Evolutionary conservation across 805 yeast genomes (phyloP).

Genomic region (Pichia cephalocereana): DNA sequence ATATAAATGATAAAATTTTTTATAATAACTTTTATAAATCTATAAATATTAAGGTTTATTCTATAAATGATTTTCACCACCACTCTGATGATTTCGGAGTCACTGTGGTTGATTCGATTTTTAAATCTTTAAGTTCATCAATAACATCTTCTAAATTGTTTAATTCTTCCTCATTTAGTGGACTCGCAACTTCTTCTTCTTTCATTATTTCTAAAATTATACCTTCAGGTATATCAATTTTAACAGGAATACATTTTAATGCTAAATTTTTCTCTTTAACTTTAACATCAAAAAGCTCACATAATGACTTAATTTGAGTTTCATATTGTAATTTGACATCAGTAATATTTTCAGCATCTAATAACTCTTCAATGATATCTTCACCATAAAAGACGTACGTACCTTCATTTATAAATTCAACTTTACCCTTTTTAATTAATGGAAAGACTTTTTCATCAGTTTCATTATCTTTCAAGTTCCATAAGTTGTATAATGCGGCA

Average conservation of each 20-base stretch:
- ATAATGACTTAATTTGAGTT: conserved; percentile 32
- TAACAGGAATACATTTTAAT: conserved; percentile 38
- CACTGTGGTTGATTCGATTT: conserved; percentile 3
- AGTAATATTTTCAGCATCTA: not conserved
- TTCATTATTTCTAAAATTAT: conserved; percentile 21
- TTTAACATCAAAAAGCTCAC: conserved; percentile 26
- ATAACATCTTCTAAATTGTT: not conserved
- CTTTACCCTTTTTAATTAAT: conserved; percentile 5
- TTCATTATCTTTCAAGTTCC: conserved; percentile 1
- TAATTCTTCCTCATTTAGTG: not conserved
- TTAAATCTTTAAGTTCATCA: not conserved
- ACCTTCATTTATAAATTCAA: conserved; percentile 17
- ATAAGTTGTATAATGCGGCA: conserved; percentile 4
- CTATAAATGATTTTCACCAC: not conserved
- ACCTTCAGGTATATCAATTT: conserved; percentile 30
- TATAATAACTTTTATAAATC: not conserved
- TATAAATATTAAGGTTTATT: not conserved
- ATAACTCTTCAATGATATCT: not conserved
- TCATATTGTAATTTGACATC: conserved; percentile 29
- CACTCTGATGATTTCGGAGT: conserved; percentile 1
- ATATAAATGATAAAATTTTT: not conserved
- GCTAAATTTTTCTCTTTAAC: conserved; percentile 37
- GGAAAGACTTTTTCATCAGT: not conserved
- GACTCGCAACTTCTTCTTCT: not conserved
- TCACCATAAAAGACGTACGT: conserved; percentile 13